Evolutionary conservation across 495 filamentous ascomycete genomes (phyloP).

Genomic region (Aspergillus funiculosus): DNA sequence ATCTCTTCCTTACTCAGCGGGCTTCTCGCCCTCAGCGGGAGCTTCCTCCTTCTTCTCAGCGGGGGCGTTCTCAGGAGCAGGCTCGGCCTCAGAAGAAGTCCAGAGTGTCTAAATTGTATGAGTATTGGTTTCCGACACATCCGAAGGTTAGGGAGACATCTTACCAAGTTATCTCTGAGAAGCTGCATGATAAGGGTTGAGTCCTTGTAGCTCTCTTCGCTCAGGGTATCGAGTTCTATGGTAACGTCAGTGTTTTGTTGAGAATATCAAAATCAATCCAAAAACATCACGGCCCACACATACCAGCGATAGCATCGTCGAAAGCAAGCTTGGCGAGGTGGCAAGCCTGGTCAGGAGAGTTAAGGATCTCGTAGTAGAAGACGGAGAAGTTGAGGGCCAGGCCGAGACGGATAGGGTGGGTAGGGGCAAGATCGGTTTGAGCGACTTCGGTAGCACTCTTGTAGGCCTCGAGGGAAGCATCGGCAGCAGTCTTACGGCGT

Average conservation of each 20-base stretch:
- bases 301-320: slow-evolving; percentile 97
- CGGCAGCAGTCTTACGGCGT: slow-evolving; percentile 94
- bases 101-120: slow-evolving; percentile 75
- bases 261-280: not conserved
- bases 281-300: no score
- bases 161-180: slow-evolving; percentile 94
- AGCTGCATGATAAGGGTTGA: slow-evolving; percentile 99
- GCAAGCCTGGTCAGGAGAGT: slow-evolving; percentile 97
- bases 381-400: slow-evolving; percentile 99
- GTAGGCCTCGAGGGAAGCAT: slow-evolving; percentile 96
- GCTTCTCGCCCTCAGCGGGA: slow-evolving; percentile 54
- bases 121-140: slow-evolving; percentile 10
- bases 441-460: slow-evolving; percentile 97
- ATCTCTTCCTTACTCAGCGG: slow-evolving; percentile 48
- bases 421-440: slow-evolving; percentile 94
- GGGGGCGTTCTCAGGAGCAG: slow-evolving; percentile 50
- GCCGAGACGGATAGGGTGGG: slow-evolving; percentile 97
- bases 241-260: not conserved
- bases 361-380: slow-evolving; percentile 99
- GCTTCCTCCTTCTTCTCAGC: slow-evolving; percentile 56
- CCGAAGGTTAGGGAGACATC: slow-evolving; percentile 25
- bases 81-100: slow-evolving; percentile 97
- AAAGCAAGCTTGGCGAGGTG: slow-evolving; percentile 99
- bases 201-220: slow-evolving; percentile 99
- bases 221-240: slow-evolving; percentile 92